These are phyloP conservation scores for Salix exigua DNA, from an alignment of 345 rosid genomes.

Conservation along the genomic window DNA sequence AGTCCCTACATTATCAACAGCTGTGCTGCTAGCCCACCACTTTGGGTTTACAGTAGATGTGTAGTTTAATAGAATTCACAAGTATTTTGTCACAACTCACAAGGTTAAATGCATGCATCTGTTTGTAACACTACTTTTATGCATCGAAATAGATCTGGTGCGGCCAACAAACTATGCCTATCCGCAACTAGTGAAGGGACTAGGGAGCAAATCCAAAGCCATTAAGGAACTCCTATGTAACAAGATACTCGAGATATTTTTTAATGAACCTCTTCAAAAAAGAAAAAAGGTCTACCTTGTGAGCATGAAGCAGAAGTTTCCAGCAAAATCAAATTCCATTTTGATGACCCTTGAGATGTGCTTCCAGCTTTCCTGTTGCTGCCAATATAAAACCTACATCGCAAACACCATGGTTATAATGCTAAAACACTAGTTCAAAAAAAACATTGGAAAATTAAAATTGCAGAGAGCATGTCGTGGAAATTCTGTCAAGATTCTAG, in stretches of 20 bases:
- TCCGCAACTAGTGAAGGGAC: not conserved
- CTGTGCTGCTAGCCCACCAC: not conserved
- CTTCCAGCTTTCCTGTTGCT: conserved; percentile 61
- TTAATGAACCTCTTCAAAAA: not conserved
- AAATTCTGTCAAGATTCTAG: not conserved
- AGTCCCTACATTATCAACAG: not conserved
- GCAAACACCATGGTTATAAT: conserved; percentile 1
- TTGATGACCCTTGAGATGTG: conserved; percentile 42
- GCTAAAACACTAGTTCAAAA: not conserved
- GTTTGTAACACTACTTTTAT: not conserved
- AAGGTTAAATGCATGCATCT: not conserved
- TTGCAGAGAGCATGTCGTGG: not conserved
- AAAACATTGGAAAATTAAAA: not conserved
- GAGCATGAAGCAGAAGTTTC: conserved; percentile 7
- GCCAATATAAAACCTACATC: conserved; percentile 75
- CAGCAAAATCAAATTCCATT: conserved; percentile 39
- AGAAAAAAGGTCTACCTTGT: conserved; percentile 15
- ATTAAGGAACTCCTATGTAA: not conserved
- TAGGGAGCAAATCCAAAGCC: not conserved
- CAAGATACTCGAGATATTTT: not conserved
- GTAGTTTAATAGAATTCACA: not conserved
- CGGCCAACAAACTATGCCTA: not conserved
- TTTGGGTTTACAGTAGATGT: not conserved
- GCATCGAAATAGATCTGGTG: not conserved
- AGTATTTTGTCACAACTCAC: not conserved